Evolutionary conservation across 2,329 filamentous ascomycete species (phyloP), one percentile per base, ranked within the genome.

Genomic region (Fusarium nisikadoi): DNA sequence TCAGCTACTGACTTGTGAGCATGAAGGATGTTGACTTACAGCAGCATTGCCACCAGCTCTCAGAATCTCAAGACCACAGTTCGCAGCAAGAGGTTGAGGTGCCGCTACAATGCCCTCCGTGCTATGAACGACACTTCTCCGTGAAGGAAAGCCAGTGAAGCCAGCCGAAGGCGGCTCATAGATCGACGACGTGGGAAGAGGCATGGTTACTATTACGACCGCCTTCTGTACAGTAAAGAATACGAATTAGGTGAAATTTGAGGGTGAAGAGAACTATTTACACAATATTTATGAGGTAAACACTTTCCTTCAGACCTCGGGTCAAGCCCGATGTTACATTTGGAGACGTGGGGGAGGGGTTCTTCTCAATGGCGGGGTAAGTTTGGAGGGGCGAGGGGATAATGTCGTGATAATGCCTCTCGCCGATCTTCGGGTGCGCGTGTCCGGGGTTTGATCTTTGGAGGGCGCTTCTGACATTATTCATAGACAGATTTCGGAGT

Each of bases 101-200:
- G 93, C 97, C 16, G 95, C 89, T 52, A 98, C 93, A 64, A 98
- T 97, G 49, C 94, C 95, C 77, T 95, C 92, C 9, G 93, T 95
- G 80, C 94, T 97, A 80, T 98, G 95, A 17, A 98, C 94, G 17
- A 97, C 94, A 76, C 95, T 98, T 70, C 96, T 87, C 42, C 95
- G 90, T 75, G 94, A 97, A 14, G 93, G 82, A 79, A 94, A 95
- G 69, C 88, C 87, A 68, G 86, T 84, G 77, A 93, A 91, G 62
- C 84, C 82, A 53, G 79, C 79, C 57, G 85, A 83, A 27, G 82
- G 78, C 54, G 83, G 81, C 68, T 84, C 83, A 75, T 84, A 87
- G 16, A 88, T 74, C 31, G 86, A 85, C 1, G 82, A 76, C 3
- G 82, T 85, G 5, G 84, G 79, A 61, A 86, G 83, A 39, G 86